Conservation (phyloP, 2,329 filamentous ascomycete species). For the Lizonia empirigonia region DNA sequence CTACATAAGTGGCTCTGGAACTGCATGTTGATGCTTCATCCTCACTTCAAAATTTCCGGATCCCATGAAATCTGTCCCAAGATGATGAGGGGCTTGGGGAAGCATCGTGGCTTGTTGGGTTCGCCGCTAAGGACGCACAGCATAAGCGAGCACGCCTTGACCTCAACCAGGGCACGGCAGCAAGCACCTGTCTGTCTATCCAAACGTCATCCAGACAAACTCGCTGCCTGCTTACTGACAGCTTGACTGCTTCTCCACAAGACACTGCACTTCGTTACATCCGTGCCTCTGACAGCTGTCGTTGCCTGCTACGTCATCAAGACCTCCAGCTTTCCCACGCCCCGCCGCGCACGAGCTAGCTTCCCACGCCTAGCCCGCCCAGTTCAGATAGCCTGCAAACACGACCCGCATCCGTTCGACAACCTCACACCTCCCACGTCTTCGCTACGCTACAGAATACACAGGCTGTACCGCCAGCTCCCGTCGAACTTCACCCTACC, state of each 20-base stretch:
- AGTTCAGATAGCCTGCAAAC: slow-evolving; percentile 39
- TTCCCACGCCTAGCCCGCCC: slow-evolving; percentile 42
- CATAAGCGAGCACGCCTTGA: slow-evolving; percentile 30
- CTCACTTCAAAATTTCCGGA: neutral
- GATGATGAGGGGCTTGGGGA: neutral
- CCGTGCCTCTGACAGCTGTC: slow-evolving; percentile 8
- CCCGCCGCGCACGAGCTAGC: slow-evolving; percentile 42
- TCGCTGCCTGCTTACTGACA: slow-evolving; percentile 30
- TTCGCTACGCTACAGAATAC: slow-evolving; percentile 20
- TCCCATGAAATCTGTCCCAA: neutral
- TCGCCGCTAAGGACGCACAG: slow-evolving; percentile 20
- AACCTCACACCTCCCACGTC: slow-evolving; percentile 24
- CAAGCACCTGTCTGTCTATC: slow-evolving; percentile 30
- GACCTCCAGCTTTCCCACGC: slow-evolving; percentile 24
- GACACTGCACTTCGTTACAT: slow-evolving; percentile 6
- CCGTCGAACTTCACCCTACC: slow-evolving; percentile 14
- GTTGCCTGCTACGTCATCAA: slow-evolving; percentile 32
- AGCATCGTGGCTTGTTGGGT: slow-evolving; percentile 16
- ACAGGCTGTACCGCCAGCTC: slow-evolving; percentile 18
- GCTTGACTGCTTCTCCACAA: slow-evolving; percentile 17
- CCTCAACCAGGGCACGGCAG: slow-evolving; percentile 30
- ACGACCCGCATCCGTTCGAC: slow-evolving; percentile 36
- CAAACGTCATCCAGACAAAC: slow-evolving; percentile 45
- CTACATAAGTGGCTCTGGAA: neutral
- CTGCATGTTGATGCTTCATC: neutral